phyloP scores from a whole-genome alignment of 2,329 filamentous ascomycete genomes.

The Fusarium zealandicum region DNA sequence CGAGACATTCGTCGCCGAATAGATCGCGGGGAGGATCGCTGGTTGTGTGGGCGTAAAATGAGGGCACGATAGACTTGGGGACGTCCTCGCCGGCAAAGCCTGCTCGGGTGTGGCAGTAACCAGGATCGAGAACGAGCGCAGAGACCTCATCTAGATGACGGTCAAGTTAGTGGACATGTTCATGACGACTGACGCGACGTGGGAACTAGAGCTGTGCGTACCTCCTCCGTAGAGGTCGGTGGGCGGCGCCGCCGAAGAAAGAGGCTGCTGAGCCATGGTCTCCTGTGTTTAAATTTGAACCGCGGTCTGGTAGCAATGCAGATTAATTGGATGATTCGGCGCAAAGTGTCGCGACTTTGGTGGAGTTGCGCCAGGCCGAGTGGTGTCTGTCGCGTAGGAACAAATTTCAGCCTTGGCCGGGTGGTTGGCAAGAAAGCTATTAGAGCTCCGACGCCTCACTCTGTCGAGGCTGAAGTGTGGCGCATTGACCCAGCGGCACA shows the following conservation, averaged over 20 bases:
- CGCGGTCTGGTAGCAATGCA: slow-evolving; percentile 19
- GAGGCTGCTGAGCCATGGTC: slow-evolving; percentile 63
- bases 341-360: slow-evolving; percentile 36
- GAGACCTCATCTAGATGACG: slow-evolving; percentile 84
- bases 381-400: slow-evolving; percentile 40
- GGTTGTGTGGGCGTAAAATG: slow-evolving; percentile 77
- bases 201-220: slow-evolving; percentile 44
- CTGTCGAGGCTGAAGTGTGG: slow-evolving; percentile 27
- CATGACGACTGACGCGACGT: slow-evolving; percentile 24
- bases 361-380: slow-evolving; percentile 38
- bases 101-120: slow-evolving; percentile 88
- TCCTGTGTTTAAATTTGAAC: slow-evolving; percentile 8
- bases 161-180: slow-evolving; percentile 30
- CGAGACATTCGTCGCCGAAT: slow-evolving; percentile 91
- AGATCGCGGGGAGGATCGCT: slow-evolving; percentile 61
- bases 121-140: slow-evolving; percentile 93
- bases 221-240: slow-evolving; percentile 71
- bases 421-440: slow-evolving; percentile 39
- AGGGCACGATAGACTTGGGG: slow-evolving; percentile 90
- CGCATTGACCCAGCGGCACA: neutral
- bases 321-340: slow-evolving; percentile 40
- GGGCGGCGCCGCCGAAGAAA: slow-evolving; percentile 63
- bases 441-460: slow-evolving; percentile 17
- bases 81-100: slow-evolving; percentile 98
- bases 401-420: slow-evolving; percentile 45